A percentile compares a stretch with the other conserved stretches of the same genome.
phyloP scores from a whole-genome alignment of 2,329 filamentous ascomycete species.

The Colletotrichum simmondsii region DNA sequence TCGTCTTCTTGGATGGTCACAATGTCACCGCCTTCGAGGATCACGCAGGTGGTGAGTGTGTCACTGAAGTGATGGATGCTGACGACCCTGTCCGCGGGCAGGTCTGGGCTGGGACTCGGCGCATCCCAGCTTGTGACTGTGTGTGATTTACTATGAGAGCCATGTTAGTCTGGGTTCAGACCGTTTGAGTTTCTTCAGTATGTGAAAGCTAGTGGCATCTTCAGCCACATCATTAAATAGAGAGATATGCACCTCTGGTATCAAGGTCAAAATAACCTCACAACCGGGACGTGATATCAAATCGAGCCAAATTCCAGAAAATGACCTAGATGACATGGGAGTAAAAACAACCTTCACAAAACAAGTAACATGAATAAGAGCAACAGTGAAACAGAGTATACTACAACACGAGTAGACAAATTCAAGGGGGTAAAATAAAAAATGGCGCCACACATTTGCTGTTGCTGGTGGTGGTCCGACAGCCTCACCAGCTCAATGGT shows the following conservation, averaged over 20 bases:
- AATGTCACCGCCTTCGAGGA: constrained; percentile 92
- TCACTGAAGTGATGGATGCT: constrained; percentile 89
- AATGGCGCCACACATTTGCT: constrained; percentile 49
- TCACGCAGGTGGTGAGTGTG: constrained; percentile 79
- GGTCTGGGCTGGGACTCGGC: constrained; percentile 79
- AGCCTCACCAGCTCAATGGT: constrained; percentile 78
- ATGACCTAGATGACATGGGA: neutral
- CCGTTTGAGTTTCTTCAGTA: constrained; percentile 5
- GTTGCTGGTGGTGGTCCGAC: constrained; percentile 51
- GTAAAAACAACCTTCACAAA: neutral
- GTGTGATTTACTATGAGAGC: constrained; percentile 40
- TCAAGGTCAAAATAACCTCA: neutral
- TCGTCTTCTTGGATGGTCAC: constrained; percentile 81
- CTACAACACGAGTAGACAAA: neutral
- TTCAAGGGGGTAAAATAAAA: neutral
- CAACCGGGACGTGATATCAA: neutral
- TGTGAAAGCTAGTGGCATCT: neutral
- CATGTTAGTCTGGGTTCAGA: constrained; percentile 36
- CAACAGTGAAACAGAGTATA: neutral
- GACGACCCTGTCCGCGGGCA: constrained; percentile 80
- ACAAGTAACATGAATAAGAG: neutral
- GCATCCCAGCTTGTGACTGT: constrained; percentile 89
- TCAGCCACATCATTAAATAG: neutral
- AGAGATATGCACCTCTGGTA: neutral
- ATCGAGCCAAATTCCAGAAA: neutral